A percentile compares a stretch with the other conserved stretches of the same genome.
phyloP scores from a whole-genome alignment of 192 early-diverging fungal species.

The Umbelopsis ramanniana region DNA sequence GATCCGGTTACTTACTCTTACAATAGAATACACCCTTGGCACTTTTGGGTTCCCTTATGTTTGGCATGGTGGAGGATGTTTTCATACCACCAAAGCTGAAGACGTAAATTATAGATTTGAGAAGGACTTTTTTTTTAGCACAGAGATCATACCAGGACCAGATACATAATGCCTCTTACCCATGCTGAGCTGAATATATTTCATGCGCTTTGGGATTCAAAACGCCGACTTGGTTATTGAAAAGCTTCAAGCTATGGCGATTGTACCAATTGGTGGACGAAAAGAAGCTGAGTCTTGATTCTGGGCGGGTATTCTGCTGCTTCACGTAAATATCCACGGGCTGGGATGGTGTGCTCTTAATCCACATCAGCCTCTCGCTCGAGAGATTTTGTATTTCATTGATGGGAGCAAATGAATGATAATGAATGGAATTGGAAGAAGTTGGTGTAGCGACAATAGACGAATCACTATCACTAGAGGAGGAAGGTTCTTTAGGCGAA shows the following conservation, averaged over 20 bases:
- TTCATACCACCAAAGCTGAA: not conserved
- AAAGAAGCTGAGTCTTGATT: not conserved
- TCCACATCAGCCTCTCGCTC: not conserved
- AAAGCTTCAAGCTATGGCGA: not conserved
- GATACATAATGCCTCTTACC: not conserved
- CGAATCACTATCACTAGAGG: not conserved
- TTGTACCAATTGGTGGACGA: not conserved
- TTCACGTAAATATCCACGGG: not conserved
- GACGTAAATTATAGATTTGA: not conserved
- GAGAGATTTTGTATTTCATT: constrained; percentile 5
- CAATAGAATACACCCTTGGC: constrained; percentile 3
- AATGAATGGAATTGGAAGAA: not conserved
- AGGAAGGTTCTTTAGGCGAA: not conserved
- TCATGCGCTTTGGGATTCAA: constrained; percentile 4
- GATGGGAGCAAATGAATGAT: constrained; percentile 7
- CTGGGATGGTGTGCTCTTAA: not conserved
- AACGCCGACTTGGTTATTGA: not conserved
- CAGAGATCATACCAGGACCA: too few species aligned
- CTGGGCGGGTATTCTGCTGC: constrained; percentile 1
- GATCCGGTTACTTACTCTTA: not conserved
- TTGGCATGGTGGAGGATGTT: not conserved
- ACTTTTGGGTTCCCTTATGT: not conserved
- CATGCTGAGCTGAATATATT: not conserved
- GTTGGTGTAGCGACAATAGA: too few species aligned
- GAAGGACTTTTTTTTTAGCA: too few species aligned